Conservation (phyloP, 352 stramenopile species). For the Globisporangium spinosum region DNA sequence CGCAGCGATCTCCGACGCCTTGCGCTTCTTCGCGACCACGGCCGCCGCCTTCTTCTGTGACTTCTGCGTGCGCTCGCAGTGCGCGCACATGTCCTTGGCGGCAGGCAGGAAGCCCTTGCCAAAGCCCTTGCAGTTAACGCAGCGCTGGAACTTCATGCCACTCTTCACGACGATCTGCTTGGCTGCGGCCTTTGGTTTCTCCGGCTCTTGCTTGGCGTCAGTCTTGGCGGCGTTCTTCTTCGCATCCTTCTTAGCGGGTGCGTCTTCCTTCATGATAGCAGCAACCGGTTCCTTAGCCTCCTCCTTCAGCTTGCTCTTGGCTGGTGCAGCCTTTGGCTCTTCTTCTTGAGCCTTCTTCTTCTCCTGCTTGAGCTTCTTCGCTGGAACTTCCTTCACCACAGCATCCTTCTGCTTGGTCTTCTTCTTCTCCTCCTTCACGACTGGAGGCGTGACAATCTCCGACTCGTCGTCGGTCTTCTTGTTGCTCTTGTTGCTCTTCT, state of each 20-base stretch:
- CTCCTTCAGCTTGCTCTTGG: conserved; percentile 9
- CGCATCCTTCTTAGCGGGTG: conserved; percentile 13
- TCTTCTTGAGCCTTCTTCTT: conserved; percentile 18
- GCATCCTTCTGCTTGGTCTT: conserved; percentile 12
- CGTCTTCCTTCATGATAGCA: conserved; percentile 9
- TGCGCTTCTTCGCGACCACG: conserved; percentile 60
- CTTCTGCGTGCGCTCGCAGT: conserved; percentile 68
- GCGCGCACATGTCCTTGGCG: conserved; percentile 59
- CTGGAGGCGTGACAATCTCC: neutral
- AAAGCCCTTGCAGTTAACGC: conserved; percentile 55
- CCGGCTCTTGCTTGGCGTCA: conserved; percentile 17
- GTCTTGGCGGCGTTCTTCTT: conserved; percentile 20
- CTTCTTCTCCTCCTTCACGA: conserved; percentile 15
- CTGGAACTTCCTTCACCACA: neutral
- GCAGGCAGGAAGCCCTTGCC: conserved; percentile 68
- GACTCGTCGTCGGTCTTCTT: conserved; percentile 12
- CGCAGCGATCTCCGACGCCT: conserved; percentile 39
- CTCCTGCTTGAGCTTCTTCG: conserved; percentile 19
- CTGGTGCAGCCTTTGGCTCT: conserved; percentile 15
- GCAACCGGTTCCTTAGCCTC: conserved; percentile 18
- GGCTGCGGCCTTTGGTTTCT: conserved; percentile 21
- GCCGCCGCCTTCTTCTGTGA: conserved; percentile 52
- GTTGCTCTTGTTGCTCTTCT: conserved; percentile 25
- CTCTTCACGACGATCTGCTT: conserved; percentile 47
- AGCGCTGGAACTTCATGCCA: conserved; percentile 75